Base-by-base conservation (phyloP, 495 filamentous ascomycete species). In the Zalerion maritima region DNA sequence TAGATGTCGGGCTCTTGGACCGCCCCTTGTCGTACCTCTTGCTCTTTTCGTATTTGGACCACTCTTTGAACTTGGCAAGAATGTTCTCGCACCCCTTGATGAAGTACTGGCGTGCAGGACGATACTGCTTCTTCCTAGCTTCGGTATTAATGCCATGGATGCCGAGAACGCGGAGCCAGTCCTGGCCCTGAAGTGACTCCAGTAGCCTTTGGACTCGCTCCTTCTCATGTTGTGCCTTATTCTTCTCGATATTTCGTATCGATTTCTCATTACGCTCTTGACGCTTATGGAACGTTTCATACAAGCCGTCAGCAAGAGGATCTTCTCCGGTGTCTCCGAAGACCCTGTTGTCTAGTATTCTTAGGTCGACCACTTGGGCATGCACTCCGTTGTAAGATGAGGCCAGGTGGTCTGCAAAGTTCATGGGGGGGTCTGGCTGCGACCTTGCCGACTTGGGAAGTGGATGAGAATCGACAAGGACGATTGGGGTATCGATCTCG, bases 101-200 rank as follows among this genome's bases (percentile, higher is more conserved):
- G 44, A 94, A 87, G 42, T 82, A 72, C 28, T 75, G 64, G 17
- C 86, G 70, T 33, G 91, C 86, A 20, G 78, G 76, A 46, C 94
- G 85, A 50, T 80, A 93, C 24, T 73, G 71, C 42, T 79, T 89
- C 55, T 76, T 81, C 32, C 79, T 78, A 26, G 65, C 66, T 38
- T 91, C 87, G 6, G 84, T 83, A n/a, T n/a, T n/a, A 14, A 85
- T 70, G 7, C 80, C 79, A 28, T 70, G 81, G 24, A 96, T 75
- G n/a, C 89, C 89, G 75, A 99, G 87, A 2, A 81, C 65, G 31
- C 81, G 77, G 32, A 94, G 60, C 89, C 89, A 99, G 46, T 94
- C 89, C 21, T 73, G 77, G n/a, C 86, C 74, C 45, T 79, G 75
- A 3, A 99, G 66, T 21, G 82, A 83, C 26, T 89, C 83, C 21